Base-by-base conservation (phyloP, 108 stramenopile species). In the Bacterosira constricta region DNA sequence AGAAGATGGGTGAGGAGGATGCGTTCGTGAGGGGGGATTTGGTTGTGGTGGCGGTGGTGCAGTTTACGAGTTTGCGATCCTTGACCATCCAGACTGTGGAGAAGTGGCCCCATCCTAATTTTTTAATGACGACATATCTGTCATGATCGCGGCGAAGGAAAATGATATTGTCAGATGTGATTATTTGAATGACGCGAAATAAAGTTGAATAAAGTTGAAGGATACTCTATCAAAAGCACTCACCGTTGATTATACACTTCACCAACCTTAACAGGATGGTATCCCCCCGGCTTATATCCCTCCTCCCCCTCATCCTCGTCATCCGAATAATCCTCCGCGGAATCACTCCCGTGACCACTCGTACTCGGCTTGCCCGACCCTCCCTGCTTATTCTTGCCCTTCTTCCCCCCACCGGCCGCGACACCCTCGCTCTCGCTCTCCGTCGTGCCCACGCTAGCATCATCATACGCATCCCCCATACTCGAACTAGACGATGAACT, bases 51-150 rank as follows among this genome's bases (percentile, higher is more conserved):
- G 66, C 50, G 21, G 50, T 41, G 36, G 53, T 53, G 20, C 46
- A 74, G 34, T 63, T 57, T 8, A 79, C 67, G 18, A 86, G 76
- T 46, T 84, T 75, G 17, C 85, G 70, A 66, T 94, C 93, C 42
- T 86, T 91, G 13, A 90, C 94, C 88, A 94, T 92, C 97, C 97
- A 98, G 1, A 98, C 97, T 12, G 98, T 99, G 60, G 97, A 97
- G 83, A 99, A 99, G 83, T 99, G 98, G 7, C 98, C 98, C 98
- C 98, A 99, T 41, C 98, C 98, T 26, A 99, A 80, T 83, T 99
- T 99, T 80, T 97, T 94, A 23, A 97, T 90, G 36, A 99, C 90
- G 21, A 93, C 85, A 67, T 97, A 99, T 69, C 96, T 93, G 62
- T 41, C 17, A 56, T 36, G 45, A 55, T n/a, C n/a, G n/a, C n/a